A percentile compares a stretch with the other conserved stretches of the same genome.
Conservation (phyloP, 257 asterid species). For the Solanum rostratum region DNA sequence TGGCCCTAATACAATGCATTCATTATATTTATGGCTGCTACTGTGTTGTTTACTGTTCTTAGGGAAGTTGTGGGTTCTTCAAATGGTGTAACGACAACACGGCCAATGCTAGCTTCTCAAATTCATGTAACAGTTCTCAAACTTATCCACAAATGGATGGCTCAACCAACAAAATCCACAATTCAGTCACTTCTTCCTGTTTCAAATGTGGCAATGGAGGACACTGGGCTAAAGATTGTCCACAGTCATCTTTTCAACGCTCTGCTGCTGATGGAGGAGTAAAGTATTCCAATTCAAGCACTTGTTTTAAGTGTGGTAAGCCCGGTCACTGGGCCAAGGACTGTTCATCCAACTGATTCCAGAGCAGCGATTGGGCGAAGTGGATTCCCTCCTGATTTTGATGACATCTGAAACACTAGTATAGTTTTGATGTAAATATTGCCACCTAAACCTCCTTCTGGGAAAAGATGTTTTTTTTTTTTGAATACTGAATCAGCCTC, state of each 20-base stretch:
- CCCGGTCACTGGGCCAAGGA: slow-evolving; percentile 14
- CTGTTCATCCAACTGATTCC: slow-evolving; percentile 1
- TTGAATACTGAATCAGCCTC: neutral
- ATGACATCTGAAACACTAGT: neutral
- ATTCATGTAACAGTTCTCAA: neutral
- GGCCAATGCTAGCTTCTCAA: neutral
- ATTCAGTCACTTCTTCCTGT: neutral
- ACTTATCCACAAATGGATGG: neutral
- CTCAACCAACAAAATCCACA: slow-evolving; percentile 6
- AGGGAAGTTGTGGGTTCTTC: slow-evolving; percentile 14
- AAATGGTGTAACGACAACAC: slow-evolving; percentile 9
- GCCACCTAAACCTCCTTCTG: neutral
- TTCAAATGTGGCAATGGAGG: slow-evolving; percentile 15
- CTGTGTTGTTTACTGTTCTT: neutral
- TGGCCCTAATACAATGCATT: neutral
- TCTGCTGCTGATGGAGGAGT: slow-evolving; percentile 1
- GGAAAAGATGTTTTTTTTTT: neutral
- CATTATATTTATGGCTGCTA: neutral
- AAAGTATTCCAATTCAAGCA: neutral
- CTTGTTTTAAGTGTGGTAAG: slow-evolving; percentile 6
- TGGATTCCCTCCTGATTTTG: neutral
- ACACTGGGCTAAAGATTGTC: slow-evolving; percentile 11
- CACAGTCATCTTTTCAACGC: neutral
- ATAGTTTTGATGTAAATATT: neutral
- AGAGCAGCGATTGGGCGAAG: neutral